Percentiles rank a stretch among this genome's conserved stretches.
These are phyloP conservation scores for Aspergillus incahuasiensis DNA, from an alignment of 495 filamentous ascomycete species.

Conservation along the genomic window DNA sequence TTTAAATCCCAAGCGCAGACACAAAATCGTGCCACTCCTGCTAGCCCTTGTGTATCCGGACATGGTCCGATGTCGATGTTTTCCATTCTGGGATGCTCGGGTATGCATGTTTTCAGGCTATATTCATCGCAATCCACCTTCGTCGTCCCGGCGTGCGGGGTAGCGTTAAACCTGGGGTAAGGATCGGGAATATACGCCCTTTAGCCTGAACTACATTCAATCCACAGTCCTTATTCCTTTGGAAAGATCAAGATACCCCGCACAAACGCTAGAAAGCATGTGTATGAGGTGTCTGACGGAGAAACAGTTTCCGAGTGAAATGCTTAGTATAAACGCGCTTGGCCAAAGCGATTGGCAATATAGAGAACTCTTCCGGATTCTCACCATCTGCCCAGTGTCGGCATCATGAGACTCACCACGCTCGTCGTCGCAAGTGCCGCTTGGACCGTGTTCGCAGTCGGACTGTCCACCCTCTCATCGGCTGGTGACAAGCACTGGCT, in stretches of 20 bases:
- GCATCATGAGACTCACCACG: neutral
- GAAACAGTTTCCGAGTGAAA: neutral
- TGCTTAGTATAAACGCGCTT: neutral
- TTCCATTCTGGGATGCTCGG: neutral
- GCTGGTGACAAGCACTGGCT: conserved; percentile 49
- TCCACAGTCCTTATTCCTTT: no score
- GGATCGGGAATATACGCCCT: neutral
- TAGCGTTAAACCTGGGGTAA: neutral
- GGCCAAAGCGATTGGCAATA: neutral
- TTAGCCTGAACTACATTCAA: neutral
- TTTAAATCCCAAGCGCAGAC: neutral
- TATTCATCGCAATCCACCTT: neutral
- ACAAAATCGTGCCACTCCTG: neutral
- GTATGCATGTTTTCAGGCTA: neutral
- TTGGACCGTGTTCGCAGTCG: neutral
- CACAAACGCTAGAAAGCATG: neutral
- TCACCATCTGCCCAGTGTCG: neutral
- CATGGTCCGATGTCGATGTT: neutral
- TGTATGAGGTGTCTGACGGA: neutral
- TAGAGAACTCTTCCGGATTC: neutral
- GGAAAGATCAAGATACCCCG: neutral
- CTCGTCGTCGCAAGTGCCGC: neutral
- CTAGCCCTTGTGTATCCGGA: neutral
- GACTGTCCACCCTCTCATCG: neutral
- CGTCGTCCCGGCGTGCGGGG: neutral